These are phyloP conservation scores for Fusarium fracticaudum DNA, from an alignment of 2,329 filamentous ascomycete genomes.

Conservation along the genomic window DNA sequence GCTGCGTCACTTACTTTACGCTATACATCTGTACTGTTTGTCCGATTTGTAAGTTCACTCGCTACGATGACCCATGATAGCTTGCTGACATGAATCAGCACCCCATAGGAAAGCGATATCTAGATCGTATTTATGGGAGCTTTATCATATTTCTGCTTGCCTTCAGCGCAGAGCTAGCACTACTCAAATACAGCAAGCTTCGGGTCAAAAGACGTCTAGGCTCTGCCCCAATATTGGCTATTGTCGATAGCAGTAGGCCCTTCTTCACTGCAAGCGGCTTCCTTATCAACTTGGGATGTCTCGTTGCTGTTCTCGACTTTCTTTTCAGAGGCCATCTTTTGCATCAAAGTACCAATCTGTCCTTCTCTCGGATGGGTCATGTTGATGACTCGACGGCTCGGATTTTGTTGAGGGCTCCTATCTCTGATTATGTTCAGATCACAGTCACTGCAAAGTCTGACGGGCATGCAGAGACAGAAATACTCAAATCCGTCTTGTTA, in stretches of 20 bases:
- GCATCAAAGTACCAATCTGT: background rate
- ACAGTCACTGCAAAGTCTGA: background rate
- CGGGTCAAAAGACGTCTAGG: background rate
- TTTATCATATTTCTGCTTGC: background rate
- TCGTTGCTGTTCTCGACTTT: background rate
- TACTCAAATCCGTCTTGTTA: rapidly evolving
- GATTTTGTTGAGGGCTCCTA: background rate
- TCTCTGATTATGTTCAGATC: background rate
- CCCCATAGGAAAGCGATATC: background rate
- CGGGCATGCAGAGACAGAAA: rapidly evolving
- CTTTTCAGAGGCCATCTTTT: background rate
- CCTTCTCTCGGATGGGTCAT: background rate
- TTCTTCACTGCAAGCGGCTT: background rate
- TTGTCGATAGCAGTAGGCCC: background rate
- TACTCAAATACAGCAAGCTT: background rate
- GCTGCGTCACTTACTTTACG: background rate
- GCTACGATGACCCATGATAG: rapidly evolving
- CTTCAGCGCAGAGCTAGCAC: background rate
- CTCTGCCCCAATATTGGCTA: background rate
- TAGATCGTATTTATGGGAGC: background rate
- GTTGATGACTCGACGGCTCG: background rate
- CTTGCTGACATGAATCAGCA: background rate
- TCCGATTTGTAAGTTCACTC: background rate
- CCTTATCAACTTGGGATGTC: background rate
- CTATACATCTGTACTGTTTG: background rate